These are phyloP conservation scores for Hirschioporus abietinus DNA, from an alignment of 768 basidiomycete genomes.

Conservation along the genomic window DNA sequence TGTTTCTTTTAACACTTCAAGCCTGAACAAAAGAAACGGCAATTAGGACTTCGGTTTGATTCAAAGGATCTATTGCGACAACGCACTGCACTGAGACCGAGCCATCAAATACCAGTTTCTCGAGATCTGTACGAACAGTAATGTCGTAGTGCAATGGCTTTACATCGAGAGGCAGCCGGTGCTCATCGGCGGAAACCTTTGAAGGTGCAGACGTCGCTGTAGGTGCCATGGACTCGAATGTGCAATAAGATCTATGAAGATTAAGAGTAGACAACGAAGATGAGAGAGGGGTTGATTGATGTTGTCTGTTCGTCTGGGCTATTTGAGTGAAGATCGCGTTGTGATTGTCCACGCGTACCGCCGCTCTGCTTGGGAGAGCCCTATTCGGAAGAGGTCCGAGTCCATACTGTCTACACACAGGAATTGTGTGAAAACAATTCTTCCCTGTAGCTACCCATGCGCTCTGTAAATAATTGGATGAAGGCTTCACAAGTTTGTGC, in stretches of 20 bases:
- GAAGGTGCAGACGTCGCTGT: not conserved
- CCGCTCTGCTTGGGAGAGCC: not conserved
- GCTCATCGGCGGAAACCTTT: not conserved
- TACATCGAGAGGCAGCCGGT: constrained; percentile 63
- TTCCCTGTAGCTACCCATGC: not conserved
- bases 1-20: constrained; percentile 60
- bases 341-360: not conserved
- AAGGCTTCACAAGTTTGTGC: not conserved
- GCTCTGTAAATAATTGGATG: not conserved
- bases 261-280: not conserved
- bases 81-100: constrained; percentile 65
- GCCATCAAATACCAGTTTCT: constrained; percentile 70
- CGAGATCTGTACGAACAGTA: constrained; percentile 76
- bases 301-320: not conserved
- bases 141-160: constrained; percentile 76
- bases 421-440: not conserved
- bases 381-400: not conserved
- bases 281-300: not conserved
- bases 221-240: not conserved
- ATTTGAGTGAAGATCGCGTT: not conserved
- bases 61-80: not conserved
- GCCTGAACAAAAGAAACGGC: constrained; percentile 30
- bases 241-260: not conserved
- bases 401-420: not conserved
- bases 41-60: constrained; percentile 1